These are phyloP conservation scores for Mortierella sp. DNA, from an alignment of 371 early-diverging fungal species.

Conservation along the genomic window DNA sequence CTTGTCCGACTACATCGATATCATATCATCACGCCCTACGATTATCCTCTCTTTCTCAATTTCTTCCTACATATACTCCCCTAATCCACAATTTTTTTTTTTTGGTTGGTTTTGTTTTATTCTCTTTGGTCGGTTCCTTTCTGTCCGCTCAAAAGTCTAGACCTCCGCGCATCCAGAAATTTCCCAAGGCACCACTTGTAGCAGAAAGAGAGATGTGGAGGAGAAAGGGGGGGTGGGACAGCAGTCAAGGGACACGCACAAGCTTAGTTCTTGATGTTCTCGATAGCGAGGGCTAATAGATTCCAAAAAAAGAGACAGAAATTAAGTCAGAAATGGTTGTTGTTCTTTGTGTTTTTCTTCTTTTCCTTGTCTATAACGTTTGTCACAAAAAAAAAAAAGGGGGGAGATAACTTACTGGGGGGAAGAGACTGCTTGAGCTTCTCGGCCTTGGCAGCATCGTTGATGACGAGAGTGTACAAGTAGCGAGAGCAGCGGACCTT, in stretches of 20 bases:
- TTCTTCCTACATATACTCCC: no score
- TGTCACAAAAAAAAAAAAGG: neutral
- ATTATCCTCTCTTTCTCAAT: no score
- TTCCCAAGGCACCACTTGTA: no score
- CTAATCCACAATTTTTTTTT: no score
- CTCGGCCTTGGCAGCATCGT: constrained; percentile 95
- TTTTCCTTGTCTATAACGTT: neutral
- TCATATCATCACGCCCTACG: no score
- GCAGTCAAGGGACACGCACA: constrained; percentile 3
- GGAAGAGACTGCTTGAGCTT: constrained; percentile 96
- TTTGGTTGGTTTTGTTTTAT: no score
- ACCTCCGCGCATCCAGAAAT: no score
- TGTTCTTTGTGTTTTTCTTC: neutral
- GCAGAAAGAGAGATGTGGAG: no score
- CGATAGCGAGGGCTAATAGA: constrained; percentile 42
- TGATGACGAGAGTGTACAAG: constrained; percentile 97
- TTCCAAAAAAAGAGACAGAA: neutral
- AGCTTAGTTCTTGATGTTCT: constrained; percentile 55
- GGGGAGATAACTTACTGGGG: constrained; percentile 67
- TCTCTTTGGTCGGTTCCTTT: no score
- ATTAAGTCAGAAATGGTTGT: neutral
- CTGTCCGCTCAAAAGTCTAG: no score
- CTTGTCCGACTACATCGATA: no score
- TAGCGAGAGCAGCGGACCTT: constrained; percentile 98
- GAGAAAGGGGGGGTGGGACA: no score